phyloP scores from a whole-genome alignment of 2,329 filamentous ascomycete species.

The Fusarium austroafricanum region DNA sequence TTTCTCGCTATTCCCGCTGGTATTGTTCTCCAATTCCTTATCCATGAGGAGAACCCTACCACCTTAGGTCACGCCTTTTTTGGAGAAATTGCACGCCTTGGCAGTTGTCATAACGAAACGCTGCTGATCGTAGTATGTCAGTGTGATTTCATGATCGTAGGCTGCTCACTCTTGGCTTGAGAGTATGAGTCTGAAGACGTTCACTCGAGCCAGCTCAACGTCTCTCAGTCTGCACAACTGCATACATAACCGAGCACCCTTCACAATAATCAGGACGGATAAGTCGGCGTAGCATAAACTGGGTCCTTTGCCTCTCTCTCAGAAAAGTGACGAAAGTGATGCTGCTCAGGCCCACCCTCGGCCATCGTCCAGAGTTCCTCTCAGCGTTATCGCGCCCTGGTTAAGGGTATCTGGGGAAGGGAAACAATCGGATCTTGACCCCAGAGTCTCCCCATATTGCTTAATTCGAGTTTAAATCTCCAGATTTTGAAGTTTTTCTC shows the following conservation, averaged over 20 bases:
- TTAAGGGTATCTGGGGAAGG: slow-evolving; percentile 29
- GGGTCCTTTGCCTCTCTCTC: slow-evolving; percentile 15
- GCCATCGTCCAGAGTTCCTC: slow-evolving; percentile 33
- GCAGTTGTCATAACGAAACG: slow-evolving; percentile 23
- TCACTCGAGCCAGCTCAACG: not conserved
- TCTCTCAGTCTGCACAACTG: not conserved
- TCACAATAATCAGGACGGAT: slow-evolving; percentile 23
- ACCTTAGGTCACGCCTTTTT: slow-evolving; percentile 7
- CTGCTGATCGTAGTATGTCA: slow-evolving; percentile 5
- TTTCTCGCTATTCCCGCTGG: slow-evolving; percentile 14
- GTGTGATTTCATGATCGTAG: slow-evolving; percentile 20
- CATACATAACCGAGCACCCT: slow-evolving; percentile 8
- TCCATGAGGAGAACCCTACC: slow-evolving; percentile 35
- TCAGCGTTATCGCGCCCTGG: not conserved
- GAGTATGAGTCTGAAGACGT: too few relatives aligned
- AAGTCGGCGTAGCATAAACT: slow-evolving; percentile 32
- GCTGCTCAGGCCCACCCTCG: slow-evolving; percentile 29
- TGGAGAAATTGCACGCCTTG: slow-evolving; percentile 34
- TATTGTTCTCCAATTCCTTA: slow-evolving; percentile 39
- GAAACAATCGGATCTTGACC: slow-evolving; percentile 34
- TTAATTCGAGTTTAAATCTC: slow-evolving; percentile 31
- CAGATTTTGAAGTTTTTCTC: slow-evolving; percentile 2
- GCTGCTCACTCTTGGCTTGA: not conserved
- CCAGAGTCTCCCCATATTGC: slow-evolving; percentile 33
- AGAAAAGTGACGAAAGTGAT: slow-evolving; percentile 29